Evolutionary conservation across 2,329 filamentous ascomycete species (phyloP).

Genomic region (Calonectria ilicicola): DNA sequence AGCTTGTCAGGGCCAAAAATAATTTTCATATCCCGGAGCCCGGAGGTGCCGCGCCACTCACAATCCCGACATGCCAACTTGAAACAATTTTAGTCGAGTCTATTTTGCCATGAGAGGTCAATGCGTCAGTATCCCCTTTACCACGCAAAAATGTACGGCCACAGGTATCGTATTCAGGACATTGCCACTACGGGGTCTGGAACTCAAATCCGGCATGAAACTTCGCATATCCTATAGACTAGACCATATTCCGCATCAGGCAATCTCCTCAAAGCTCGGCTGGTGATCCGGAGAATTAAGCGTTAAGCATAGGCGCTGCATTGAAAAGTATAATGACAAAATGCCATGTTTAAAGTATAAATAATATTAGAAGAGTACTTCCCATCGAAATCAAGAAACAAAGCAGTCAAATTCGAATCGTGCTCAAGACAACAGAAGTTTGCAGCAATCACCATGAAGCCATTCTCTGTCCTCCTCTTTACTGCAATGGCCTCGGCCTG

Average conservation of each 20-base stretch:
- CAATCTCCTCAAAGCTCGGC: not conserved
- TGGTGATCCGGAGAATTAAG: not conserved
- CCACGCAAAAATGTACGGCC: too few species aligned
- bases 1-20: not conserved
- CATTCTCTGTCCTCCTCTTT: not conserved
- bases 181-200: not conserved
- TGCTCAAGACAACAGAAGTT: not conserved
- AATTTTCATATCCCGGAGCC: not conserved
- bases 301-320: not conserved
- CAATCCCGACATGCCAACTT: not conserved
- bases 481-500: not conserved
- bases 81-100: not conserved
- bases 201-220: not conserved
- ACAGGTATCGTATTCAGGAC: not conserved
- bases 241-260: not conserved
- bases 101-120: not conserved
- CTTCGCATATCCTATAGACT: not conserved
- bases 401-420: not conserved
- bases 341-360: not conserved
- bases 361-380: not conserved
- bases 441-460: not conserved
- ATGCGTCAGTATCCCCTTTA: not conserved
- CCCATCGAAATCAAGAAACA: not conserved
- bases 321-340: not conserved
- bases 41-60: not conserved